Base-by-base conservation (phyloP, 2,329 filamentous ascomycete species). In the Cyclaneusma minus region DNA sequence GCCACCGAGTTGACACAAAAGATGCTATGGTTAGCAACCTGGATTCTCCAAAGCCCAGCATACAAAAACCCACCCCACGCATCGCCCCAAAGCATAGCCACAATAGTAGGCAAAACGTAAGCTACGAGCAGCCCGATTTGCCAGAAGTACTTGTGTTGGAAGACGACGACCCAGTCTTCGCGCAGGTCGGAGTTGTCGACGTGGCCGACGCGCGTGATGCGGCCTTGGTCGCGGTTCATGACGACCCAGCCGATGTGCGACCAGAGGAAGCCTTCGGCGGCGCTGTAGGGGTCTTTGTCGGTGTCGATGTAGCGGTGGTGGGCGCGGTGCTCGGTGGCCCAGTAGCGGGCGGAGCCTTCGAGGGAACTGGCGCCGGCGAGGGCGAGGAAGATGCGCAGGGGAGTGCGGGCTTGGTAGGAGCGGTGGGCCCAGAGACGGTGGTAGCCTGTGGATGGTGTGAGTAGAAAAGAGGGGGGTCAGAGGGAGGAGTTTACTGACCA, bases 1-100 rank as follows among this genome's bases (percentile, higher is more conserved):
- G 59, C 59, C 25, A 63, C 54, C 6, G 58, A 62, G 50, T 63
- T 63, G 48, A 63, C 58, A 33, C 59, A 62, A 53, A 63, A 63
- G 23, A 58, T 62, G 24, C 57, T 56, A 44, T 63, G 59, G 43
- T 63, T 58, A 31, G 62, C 56, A 43, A 61, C 56, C 46, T 60
- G 59, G 42, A 62, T 59, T 38, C 59, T 54, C 29, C 62, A 52
- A 38, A 63, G 60, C 32, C 58, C 59, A 13, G 53, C 58, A 36
- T 62, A 63, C 49, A 63, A 52, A 38, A 53, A 59, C 16, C 59
- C 59, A 37, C 59, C 59, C 34, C 44, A 37, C 51, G 52, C 61
- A 40, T 63, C 59, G 31, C 51, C 50, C 59, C 59, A 63, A 16
- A 61, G 45, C 31, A 57, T 58, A 31, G 55, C 51, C 22, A 62